Conservation (phyloP, 192 early-diverging fungal genomes). For the Chytriomyces confervae region DNA sequence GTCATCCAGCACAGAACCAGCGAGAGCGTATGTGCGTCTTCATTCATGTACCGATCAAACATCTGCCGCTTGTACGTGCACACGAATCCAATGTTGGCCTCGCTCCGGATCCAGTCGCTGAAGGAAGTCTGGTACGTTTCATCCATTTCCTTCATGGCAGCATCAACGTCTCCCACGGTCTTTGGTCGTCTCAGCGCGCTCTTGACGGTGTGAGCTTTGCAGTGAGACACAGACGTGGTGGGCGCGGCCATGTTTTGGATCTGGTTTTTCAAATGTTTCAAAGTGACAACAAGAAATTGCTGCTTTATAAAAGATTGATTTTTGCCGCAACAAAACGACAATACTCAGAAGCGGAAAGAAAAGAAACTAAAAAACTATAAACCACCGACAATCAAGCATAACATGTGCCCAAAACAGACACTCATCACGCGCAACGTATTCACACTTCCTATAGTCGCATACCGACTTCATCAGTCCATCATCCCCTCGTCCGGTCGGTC, state of each 20-base stretch:
- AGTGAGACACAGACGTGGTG: no score
- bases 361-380: no score
- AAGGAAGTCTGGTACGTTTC: slow-evolving; percentile 34
- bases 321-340: no score
- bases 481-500: slow-evolving; percentile 55
- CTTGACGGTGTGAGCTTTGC: not conserved
- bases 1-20: slow-evolving; percentile 39
- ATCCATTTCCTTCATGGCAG: slow-evolving; percentile 44
- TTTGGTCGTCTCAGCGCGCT: not conserved
- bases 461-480: slow-evolving; percentile 42
- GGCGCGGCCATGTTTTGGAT: no score
- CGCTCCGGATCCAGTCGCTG: slow-evolving; percentile 36
- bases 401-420: no score
- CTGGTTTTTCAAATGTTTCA: no score
- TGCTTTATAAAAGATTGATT: no score
- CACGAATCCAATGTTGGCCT: slow-evolving; percentile 40
- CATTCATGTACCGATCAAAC: slow-evolving; percentile 18
- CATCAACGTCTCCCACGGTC: slow-evolving; percentile 33
- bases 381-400: no score
- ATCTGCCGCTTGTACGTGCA: slow-evolving; percentile 36
- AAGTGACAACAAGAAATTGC: no score
- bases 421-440: no score
- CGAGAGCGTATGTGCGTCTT: slow-evolving; percentile 12
- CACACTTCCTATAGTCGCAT: no score
- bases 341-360: no score